A percentile compares a stretch with the other conserved stretches of the same genome.
Evolutionary conservation across 805 yeast genomes (phyloP).

Genomic region (Naumovozyma baii): DNA sequence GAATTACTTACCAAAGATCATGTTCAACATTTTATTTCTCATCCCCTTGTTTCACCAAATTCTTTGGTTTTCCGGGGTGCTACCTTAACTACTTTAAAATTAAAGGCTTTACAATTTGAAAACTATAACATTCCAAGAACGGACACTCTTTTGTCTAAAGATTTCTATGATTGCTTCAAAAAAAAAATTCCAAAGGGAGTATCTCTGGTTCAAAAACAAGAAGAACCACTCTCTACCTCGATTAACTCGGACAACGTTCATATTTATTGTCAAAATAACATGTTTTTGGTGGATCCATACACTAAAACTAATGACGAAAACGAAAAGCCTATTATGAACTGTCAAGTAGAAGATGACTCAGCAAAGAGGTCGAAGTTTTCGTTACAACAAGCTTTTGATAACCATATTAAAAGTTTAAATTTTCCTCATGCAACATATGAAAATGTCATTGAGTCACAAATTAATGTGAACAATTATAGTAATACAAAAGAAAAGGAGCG

Average conservation of each 20-base stretch:
- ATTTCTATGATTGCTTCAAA: conserved; percentile 27
- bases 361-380: conserved; percentile 4
- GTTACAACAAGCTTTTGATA: conserved; percentile 23
- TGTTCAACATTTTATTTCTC: conserved; percentile 63
- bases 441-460: conserved; percentile 22
- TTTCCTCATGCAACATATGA: conserved; percentile 18
- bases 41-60: conserved; percentile 53
- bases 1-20: conserved; percentile 37
- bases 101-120: conserved; percentile 42
- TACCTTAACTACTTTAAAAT: conserved; percentile 43
- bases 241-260: conserved; percentile 19
- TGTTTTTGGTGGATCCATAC: conserved; percentile 17
- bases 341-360: background rate
- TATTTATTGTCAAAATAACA: conserved; percentile 13
- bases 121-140: conserved; percentile 34
- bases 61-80: conserved; percentile 48
- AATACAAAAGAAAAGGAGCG: conserved; percentile 33
- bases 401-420: conserved; percentile 21
- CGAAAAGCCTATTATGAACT: conserved; percentile 4
- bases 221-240: conserved; percentile 8
- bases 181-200: conserved; percentile 23
- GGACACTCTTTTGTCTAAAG: conserved; percentile 21
- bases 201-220: conserved; percentile 17
- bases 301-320: conserved; percentile 10
- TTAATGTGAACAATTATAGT: conserved; percentile 24